Conservation (phyloP, 1,284 basidiomycete species). For the Rhodotorula sp. region DNA sequence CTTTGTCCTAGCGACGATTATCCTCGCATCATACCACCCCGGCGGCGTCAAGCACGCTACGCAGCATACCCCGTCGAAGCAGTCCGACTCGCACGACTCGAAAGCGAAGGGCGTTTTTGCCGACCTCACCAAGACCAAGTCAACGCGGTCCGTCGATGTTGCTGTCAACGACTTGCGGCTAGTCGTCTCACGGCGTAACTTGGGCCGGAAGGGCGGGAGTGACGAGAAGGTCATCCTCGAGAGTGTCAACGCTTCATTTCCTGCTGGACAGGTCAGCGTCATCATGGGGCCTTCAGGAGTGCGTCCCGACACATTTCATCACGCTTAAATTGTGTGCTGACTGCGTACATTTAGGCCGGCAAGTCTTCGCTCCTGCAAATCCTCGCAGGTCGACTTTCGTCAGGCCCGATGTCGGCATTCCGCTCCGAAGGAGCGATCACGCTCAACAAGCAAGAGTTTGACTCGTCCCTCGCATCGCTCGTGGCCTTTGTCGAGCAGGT, state of each 20-base stretch:
- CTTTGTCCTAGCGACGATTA: conserved; percentile 48
- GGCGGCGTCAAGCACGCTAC: conserved; percentile 53
- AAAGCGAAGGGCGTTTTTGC: neutral
- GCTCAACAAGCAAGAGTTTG: conserved; percentile 49
- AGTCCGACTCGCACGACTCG: neutral
- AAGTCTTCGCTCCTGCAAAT: conserved; percentile 56
- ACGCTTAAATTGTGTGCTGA: neutral
- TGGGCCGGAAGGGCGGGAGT: neutral
- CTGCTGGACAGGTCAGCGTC: conserved; percentile 54
- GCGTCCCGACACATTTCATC: neutral
- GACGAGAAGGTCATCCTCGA: conserved; percentile 51
- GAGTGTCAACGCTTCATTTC: conserved; percentile 53
- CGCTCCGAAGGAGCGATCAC: conserved; percentile 47
- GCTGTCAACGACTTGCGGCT: conserved; percentile 38
- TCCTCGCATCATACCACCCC: conserved; percentile 49
- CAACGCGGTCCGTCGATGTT: conserved; percentile 20
- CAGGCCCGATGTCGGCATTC: conserved; percentile 50
- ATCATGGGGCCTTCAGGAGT: conserved; percentile 49
- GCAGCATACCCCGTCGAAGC: neutral
- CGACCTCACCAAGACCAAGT: neutral
- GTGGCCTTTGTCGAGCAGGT: conserved; percentile 57
- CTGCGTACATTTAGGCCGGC: conserved; percentile 50
- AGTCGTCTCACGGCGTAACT: conserved; percentile 11
- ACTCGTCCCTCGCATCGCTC: conserved; percentile 47
- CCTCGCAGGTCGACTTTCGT: conserved; percentile 51